Evolutionary conservation across 2,329 filamentous ascomycete species (phyloP).

Genomic region (Microcera coccophila): DNA sequence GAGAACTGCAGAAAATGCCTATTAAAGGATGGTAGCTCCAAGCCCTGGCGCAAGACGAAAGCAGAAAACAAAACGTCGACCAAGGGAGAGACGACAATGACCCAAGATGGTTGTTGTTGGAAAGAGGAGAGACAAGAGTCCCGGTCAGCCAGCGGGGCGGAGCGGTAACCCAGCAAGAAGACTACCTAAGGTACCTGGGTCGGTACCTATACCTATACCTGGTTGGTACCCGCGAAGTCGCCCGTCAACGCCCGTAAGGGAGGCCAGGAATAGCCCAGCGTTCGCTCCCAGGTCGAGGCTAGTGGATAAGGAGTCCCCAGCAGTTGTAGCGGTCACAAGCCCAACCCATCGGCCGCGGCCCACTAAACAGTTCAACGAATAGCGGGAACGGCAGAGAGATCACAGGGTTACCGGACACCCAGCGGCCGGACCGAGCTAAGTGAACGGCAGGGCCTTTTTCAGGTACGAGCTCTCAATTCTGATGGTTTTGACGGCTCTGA

Average conservation of each 20-base stretch:
- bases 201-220: no score
- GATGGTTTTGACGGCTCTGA: no score
- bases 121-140: neutral
- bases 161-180: neutral
- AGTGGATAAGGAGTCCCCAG: no score
- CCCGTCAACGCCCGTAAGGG: neutral
- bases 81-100: neutral
- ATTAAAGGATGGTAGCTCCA: neutral
- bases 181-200: conserved; percentile 1
- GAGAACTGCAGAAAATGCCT: conserved; percentile 10
- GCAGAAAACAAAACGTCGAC: conserved; percentile 1
- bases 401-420: conserved; percentile 5
- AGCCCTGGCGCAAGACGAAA: neutral
- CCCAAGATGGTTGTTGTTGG: conserved; percentile 1
- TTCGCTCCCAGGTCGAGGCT: conserved; percentile 3
- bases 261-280: neutral
- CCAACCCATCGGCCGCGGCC: neutral
- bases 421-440: no score
- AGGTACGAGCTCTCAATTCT: no score
- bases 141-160: neutral
- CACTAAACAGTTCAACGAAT: neutral
- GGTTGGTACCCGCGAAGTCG: no score
- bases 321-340: conserved; percentile 1
- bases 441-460: no score
- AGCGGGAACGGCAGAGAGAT: neutral